Evolutionary conservation across 2,329 filamentous ascomycete genomes (phyloP).

Genomic region (Penicillium corylophilum): DNA sequence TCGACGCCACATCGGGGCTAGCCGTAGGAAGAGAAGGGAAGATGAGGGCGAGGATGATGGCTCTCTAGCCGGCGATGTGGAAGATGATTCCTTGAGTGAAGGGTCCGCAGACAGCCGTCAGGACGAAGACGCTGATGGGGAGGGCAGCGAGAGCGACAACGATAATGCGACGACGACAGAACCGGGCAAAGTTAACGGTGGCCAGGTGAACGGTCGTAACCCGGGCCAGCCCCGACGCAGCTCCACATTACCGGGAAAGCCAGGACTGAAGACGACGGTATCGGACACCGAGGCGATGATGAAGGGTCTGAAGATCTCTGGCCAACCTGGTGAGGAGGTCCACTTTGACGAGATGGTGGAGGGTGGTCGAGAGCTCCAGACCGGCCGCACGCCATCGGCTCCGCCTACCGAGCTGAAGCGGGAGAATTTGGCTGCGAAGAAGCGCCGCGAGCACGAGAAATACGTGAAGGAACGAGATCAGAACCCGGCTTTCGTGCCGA

Average conservation of each 20-base stretch:
- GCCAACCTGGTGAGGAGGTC: conserved; percentile 41
- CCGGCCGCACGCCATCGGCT: conserved; percentile 42
- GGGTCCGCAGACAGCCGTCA: conserved; percentile 57
- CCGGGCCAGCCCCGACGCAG: conserved; percentile 33
- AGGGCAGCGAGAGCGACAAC: conserved; percentile 58
- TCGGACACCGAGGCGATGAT: conserved; percentile 62
- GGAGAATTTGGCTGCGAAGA: conserved; percentile 65
- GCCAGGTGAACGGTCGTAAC: conserved; percentile 30
- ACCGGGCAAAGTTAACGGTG: conserved; percentile 21
- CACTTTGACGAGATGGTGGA: conserved; percentile 52
- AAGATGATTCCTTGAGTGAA: conserved; percentile 65
- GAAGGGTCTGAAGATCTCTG: conserved; percentile 55
- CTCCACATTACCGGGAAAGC: conserved; percentile 33
- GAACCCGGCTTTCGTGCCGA: conserved; percentile 91
- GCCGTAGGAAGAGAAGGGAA: conserved; percentile 46
- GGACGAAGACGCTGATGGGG: conserved; percentile 60
- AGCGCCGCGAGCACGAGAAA: conserved; percentile 84
- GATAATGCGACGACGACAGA: conserved; percentile 39
- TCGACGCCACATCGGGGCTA: conserved; percentile 46
- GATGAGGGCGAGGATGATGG: conserved; percentile 52
- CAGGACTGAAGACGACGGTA: conserved; percentile 38
- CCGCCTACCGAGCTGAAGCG: conserved; percentile 41
- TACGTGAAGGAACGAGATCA: conserved; percentile 84
- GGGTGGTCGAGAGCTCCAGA: conserved; percentile 25
- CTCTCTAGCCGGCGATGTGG: conserved; percentile 51